Evolutionary conservation across 2,329 filamentous ascomycete genomes (phyloP).

Genomic region (Chaetomiaceae sp.): DNA sequence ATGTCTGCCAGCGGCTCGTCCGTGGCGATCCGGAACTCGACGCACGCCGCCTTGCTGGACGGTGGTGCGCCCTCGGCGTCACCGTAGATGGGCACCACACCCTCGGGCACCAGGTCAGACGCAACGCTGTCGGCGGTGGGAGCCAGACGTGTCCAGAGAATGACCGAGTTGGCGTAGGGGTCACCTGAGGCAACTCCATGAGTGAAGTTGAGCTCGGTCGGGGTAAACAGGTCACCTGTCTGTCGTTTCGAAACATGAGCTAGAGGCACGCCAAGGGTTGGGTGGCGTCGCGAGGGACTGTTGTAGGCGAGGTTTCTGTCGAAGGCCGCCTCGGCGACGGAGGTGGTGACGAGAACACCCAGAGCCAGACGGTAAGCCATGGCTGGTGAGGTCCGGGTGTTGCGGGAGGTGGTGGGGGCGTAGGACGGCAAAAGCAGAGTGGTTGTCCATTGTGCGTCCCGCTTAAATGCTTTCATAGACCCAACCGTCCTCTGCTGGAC

Average conservation of each 20-base stretch:
- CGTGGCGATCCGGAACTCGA: slow-evolving; percentile 57
- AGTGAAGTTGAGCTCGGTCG: slow-evolving; percentile 49
- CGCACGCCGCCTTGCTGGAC: slow-evolving; percentile 57
- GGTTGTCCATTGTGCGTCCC: neutral
- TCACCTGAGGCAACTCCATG: slow-evolving; percentile 51
- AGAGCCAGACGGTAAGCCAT: slow-evolving; percentile 2
- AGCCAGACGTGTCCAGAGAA: slow-evolving; percentile 41
- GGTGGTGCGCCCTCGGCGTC: slow-evolving; percentile 41
- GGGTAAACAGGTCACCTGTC: slow-evolving; percentile 1
- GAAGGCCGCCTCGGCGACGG: slow-evolving; percentile 5
- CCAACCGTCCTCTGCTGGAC: neutral
- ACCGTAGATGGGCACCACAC: slow-evolving; percentile 38
- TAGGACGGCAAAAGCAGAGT: too few species aligned
- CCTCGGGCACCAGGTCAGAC: slow-evolving; percentile 38
- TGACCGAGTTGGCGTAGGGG: slow-evolving; percentile 51
- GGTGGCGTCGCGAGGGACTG: slow-evolving; percentile 15
- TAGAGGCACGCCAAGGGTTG: slow-evolving; percentile 10
- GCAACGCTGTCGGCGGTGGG: slow-evolving; percentile 41
- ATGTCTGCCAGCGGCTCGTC: slow-evolving; percentile 39
- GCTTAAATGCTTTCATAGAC: neutral
- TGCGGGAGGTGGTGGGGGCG: neutral
- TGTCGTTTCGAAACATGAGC: slow-evolving; percentile 10
- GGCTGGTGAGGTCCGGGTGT: neutral
- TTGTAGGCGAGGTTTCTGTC: slow-evolving; percentile 12
- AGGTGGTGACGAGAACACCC: neutral